Evolutionary conservation across 306 rosid genomes (phyloP).

Genomic region (Hippophae gyantsensis): DNA sequence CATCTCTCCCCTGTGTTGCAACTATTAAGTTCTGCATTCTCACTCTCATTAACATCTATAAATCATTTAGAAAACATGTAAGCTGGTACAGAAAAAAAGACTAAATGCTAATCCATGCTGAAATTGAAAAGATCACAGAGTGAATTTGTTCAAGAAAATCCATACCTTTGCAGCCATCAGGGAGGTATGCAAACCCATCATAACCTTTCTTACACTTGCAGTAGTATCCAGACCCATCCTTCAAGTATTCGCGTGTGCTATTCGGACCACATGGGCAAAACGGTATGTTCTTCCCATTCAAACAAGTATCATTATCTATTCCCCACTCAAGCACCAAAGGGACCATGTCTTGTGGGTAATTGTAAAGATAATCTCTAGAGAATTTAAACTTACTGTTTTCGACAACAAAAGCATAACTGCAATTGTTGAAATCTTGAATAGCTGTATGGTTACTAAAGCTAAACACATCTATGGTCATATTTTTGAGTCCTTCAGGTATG

Average conservation of each 20-base stretch:
- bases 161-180: conserved; percentile 23
- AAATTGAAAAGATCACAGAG: background rate
- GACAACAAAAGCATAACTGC: background rate
- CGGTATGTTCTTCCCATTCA: background rate
- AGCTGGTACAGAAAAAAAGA: background rate
- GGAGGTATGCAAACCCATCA: conserved; percentile 21
- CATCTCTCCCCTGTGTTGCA: background rate
- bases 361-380: background rate
- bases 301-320: background rate
- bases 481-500: background rate
- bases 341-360: background rate
- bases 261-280: background rate
- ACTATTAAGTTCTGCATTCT: background rate
- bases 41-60: background rate
- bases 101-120: background rate
- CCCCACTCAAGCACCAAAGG: background rate
- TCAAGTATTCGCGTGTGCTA: background rate
- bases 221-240: conserved; percentile 7
- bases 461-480: background rate
- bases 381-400: background rate
- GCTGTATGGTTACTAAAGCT: background rate
- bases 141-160: background rate
- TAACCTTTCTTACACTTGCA: conserved; percentile 22
- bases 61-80: background rate
- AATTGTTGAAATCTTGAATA: background rate